phyloP scores from a whole-genome alignment of 176 grass and related monocot species.

The Triticum monococcum region DNA sequence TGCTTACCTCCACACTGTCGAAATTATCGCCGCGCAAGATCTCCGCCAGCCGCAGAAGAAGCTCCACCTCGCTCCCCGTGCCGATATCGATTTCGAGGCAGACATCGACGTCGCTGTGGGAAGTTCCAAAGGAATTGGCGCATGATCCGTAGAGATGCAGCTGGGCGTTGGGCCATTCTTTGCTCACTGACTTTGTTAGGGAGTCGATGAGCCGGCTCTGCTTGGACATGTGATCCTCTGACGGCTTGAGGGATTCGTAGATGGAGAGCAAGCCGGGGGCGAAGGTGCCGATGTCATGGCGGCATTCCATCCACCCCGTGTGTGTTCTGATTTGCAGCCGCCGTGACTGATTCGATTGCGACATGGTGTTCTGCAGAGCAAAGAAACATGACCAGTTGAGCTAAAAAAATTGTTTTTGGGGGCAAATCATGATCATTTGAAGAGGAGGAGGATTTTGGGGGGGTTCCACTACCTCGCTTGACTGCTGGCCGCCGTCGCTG shows the following conservation, averaged over 20 bases:
- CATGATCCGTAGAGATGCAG: conserved; percentile 70
- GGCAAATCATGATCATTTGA: not conserved
- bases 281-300: conserved; percentile 33
- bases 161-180: conserved; percentile 52
- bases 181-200: conserved; percentile 25
- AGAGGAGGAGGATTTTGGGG: not conserved
- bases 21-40: conserved; percentile 32
- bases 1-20: conserved; percentile 48
- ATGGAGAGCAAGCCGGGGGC: conserved; percentile 29
- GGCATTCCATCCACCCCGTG: conserved; percentile 29
- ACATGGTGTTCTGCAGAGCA: not conserved
- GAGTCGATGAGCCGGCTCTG: conserved; percentile 45
- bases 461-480: conserved; percentile 3
- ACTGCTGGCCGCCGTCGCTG: not conserved
- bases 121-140: conserved; percentile 54
- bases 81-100: conserved; percentile 45
- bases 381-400: not conserved
- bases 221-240: conserved; percentile 34
- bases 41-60: conserved; percentile 44
- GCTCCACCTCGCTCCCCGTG: not conserved
- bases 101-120: conserved; percentile 53
- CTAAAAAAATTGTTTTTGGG: not conserved
- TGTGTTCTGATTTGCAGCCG: not conserved
- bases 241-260: conserved; percentile 50
- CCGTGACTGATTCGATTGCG: not conserved